phyloP scores from a whole-genome alignment of 352 stramenopile species.

The Pythium periplocum region DNA sequence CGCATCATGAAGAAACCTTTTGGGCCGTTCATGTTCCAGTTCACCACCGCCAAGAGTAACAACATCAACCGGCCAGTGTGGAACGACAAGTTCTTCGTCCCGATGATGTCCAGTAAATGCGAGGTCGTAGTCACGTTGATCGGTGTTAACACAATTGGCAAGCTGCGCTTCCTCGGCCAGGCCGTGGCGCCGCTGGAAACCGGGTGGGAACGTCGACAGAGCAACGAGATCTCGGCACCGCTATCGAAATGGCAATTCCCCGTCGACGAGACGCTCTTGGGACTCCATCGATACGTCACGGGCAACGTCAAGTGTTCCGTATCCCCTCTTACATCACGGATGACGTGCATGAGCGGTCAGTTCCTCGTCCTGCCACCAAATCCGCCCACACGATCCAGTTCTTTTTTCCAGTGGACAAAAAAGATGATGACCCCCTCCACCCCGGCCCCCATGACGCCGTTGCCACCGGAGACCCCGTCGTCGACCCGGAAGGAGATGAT shows the following conservation, averaged over 20 bases:
- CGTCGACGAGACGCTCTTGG: conserved; percentile 59
- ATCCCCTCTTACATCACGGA: conserved; percentile 45
- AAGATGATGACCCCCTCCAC: conserved; percentile 32
- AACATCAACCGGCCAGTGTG: conserved; percentile 58
- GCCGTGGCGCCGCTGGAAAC: conserved; percentile 47
- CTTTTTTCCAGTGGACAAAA: conserved; percentile 60
- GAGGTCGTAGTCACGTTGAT: conserved; percentile 76
- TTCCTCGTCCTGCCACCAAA: conserved; percentile 59
- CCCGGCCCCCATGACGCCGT: conserved; percentile 37
- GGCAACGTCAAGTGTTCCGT: conserved; percentile 56
- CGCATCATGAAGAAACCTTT: conserved; percentile 84
- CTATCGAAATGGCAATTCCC: conserved; percentile 80
- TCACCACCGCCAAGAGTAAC: conserved; percentile 47
- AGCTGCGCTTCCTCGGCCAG: conserved; percentile 64
- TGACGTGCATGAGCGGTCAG: conserved; percentile 70
- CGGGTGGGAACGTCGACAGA: conserved; percentile 48
- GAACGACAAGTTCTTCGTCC: conserved; percentile 68
- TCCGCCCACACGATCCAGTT: conserved; percentile 29
- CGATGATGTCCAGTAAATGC: conserved; percentile 76
- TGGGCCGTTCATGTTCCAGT: conserved; percentile 86
- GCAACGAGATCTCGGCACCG: conserved; percentile 25
- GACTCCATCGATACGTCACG: conserved; percentile 58
- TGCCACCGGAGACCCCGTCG: conserved; percentile 39
- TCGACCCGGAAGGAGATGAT: conserved; percentile 49
- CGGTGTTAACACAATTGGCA: conserved; percentile 47